Evolutionary conservation across 768 basidiomycete species (phyloP).

Genomic region (Naematelia aurantialba): DNA sequence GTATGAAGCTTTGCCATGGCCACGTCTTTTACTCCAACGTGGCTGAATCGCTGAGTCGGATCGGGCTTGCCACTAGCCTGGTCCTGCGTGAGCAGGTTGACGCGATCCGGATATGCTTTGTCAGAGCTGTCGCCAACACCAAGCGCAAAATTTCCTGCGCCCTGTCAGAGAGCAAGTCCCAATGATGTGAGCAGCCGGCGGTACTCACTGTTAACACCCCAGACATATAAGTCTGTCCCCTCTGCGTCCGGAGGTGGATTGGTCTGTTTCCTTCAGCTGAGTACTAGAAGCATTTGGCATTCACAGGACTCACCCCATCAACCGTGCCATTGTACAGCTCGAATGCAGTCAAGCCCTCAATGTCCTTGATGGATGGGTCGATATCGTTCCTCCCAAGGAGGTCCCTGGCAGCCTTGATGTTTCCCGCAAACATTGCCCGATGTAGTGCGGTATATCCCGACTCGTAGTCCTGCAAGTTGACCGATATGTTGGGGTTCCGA

Average conservation of each 20-base stretch:
- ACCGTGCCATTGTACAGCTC: slow-evolving; percentile 91
- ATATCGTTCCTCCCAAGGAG: slow-evolving; percentile 71
- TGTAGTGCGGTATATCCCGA: slow-evolving; percentile 90
- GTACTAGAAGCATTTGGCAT: slow-evolving; percentile 18
- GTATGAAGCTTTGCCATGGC: slow-evolving; percentile 87
- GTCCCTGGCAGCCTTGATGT: slow-evolving; percentile 59
- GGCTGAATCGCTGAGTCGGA: slow-evolving; percentile 57
- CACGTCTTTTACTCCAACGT: slow-evolving; percentile 63
- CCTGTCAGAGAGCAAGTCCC: neutral
- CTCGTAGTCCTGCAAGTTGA: slow-evolving; percentile 77
- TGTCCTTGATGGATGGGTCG: slow-evolving; percentile 69
- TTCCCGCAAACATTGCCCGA: slow-evolving; percentile 74
- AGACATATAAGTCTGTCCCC: slow-evolving; percentile 69
- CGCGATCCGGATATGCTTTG: slow-evolving; percentile 71
- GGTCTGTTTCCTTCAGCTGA: too few species aligned
- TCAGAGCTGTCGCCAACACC: slow-evolving; percentile 78
- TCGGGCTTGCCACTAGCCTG: slow-evolving; percentile 44
- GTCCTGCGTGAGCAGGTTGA: slow-evolving; percentile 55
- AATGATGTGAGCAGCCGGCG: neutral
- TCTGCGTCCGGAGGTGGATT: slow-evolving; percentile 47
- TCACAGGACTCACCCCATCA: slow-evolving; percentile 53
- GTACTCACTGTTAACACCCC: slow-evolving; percentile 69
- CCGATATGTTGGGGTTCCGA: slow-evolving; percentile 67
- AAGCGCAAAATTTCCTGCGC: slow-evolving; percentile 70
- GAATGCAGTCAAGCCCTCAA: slow-evolving; percentile 81